Evolutionary conservation across 1,284 basidiomycete genomes (phyloP).

Genomic region (Melampsora larici-populina): DNA sequence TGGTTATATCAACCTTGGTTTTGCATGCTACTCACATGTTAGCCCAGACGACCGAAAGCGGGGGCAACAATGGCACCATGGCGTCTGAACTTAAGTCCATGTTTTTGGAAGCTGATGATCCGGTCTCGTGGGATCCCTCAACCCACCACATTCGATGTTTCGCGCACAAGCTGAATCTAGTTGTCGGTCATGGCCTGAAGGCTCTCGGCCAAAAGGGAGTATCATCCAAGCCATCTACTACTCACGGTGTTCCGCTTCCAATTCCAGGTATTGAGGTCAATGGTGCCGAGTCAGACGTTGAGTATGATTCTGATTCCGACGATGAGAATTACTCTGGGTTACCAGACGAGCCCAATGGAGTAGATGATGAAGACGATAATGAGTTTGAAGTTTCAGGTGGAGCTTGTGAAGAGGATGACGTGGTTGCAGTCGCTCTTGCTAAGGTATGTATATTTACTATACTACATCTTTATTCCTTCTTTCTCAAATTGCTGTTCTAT

Average conservation of each 20-base stretch:
- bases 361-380: too few species aligned
- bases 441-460: too few species aligned
- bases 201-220: neutral
- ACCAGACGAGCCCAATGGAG: neutral
- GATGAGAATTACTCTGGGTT: neutral
- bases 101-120: neutral
- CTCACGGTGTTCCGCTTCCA: too few species aligned
- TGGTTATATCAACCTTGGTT: too few species aligned
- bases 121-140: neutral
- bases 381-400: neutral
- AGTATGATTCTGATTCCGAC: neutral
- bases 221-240: neutral
- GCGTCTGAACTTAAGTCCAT: neutral
- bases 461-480: too few species aligned
- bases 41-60: too few species aligned
- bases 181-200: neutral
- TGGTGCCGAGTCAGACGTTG: neutral
- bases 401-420: neutral
- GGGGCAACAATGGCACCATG: constrained; percentile 4
- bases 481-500: neutral
- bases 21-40: too few species aligned
- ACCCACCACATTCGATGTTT: neutral
- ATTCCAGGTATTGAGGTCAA: neutral
- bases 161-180: neutral
- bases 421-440: neutral